Percentiles rank a stretch among this genome's conserved stretches.
Evolutionary conservation across 441 rosid species (phyloP).

Genomic region (Brassica hybrid): DNA sequence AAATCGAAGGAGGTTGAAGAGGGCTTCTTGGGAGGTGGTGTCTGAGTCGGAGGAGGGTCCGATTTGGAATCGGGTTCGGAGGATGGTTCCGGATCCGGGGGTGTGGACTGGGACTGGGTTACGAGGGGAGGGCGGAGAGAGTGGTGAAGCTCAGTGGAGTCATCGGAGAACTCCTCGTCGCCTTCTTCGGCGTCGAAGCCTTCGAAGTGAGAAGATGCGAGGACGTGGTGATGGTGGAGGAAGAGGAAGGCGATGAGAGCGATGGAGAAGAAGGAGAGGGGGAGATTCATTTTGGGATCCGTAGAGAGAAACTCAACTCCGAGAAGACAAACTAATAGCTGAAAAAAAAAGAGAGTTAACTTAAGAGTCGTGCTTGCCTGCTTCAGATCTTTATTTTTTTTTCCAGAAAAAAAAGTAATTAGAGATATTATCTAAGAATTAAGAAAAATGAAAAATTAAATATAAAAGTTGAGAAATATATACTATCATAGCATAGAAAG

Average conservation of each 20-base stretch:
- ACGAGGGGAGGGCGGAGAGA: constrained; percentile 61
- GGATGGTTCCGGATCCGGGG: constrained; percentile 36
- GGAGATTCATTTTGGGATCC: constrained; percentile 33
- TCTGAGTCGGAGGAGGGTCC: constrained; percentile 28
- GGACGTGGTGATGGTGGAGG: constrained; percentile 32
- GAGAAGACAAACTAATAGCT: background rate
- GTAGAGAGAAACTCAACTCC: constrained; percentile 18
- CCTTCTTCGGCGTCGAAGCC: constrained; percentile 85
- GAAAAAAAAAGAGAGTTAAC: background rate
- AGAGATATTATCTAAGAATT: background rate
- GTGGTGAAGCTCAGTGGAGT: constrained; percentile 52
- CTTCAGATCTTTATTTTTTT: constrained; percentile 1
- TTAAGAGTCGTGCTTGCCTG: constrained; percentile 26
- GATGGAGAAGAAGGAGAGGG: constrained; percentile 20
- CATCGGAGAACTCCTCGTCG: constrained; percentile 51
- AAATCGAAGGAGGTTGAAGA: constrained; percentile 62
- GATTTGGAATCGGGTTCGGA: constrained; percentile 37
- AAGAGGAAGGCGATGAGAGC: constrained; percentile 47
- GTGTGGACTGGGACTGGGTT: constrained; percentile 58
- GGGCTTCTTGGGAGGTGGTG: constrained; percentile 42
- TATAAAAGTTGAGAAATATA: too few relatives aligned
- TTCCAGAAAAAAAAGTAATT: background rate
- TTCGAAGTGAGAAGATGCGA: constrained; percentile 80
- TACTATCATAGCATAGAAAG: too few relatives aligned
- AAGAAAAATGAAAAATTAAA: too few relatives aligned